A percentile compares a stretch with the other conserved stretches of the same genome.
These are phyloP conservation scores for Populus simonii DNA, from an alignment of 345 rosid genomes.

Conservation along the genomic window DNA sequence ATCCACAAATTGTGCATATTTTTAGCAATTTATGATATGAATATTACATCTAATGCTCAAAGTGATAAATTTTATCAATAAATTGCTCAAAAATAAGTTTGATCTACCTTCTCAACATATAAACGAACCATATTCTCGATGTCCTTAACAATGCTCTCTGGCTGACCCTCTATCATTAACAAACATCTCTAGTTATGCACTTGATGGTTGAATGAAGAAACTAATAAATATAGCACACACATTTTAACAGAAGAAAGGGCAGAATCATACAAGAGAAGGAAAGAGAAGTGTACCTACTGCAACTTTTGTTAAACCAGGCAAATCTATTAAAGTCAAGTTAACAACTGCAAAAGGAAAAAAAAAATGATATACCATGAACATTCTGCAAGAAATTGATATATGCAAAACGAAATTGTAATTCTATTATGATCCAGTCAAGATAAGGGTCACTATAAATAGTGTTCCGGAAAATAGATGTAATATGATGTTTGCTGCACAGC, in stretches of 20 bases:
- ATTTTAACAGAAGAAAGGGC: not conserved
- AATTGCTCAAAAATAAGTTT: not conserved
- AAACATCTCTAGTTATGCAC: conserved; percentile 13
- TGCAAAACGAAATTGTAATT: not conserved
- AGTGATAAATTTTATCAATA: not conserved
- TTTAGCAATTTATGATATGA: no score
- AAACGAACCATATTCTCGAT: conserved; percentile 65
- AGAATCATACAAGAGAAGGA: not conserved
- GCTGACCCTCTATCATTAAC: conserved; percentile 54
- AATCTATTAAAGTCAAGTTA: conserved; percentile 63
- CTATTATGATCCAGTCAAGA: not conserved
- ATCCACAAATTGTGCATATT: no score
- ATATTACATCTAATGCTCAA: no score
- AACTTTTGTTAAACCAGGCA: conserved; percentile 73
- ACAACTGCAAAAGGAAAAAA: conserved; percentile 41
- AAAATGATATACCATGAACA: not conserved
- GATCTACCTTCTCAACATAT: conserved; percentile 54
- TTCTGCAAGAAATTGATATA: not conserved
- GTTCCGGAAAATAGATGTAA: no score
- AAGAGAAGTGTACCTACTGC: conserved; percentile 46
- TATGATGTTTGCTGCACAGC: not conserved
- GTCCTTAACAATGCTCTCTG: conserved; percentile 52
- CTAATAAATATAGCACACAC: not conserved
- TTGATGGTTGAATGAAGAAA: not conserved
- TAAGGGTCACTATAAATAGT: not conserved